Evolutionary conservation across 2,329 filamentous ascomycete genomes (phyloP), one percentile per base, ranked within the genome.

Genomic region (Cladobotryum mycophilum): DNA sequence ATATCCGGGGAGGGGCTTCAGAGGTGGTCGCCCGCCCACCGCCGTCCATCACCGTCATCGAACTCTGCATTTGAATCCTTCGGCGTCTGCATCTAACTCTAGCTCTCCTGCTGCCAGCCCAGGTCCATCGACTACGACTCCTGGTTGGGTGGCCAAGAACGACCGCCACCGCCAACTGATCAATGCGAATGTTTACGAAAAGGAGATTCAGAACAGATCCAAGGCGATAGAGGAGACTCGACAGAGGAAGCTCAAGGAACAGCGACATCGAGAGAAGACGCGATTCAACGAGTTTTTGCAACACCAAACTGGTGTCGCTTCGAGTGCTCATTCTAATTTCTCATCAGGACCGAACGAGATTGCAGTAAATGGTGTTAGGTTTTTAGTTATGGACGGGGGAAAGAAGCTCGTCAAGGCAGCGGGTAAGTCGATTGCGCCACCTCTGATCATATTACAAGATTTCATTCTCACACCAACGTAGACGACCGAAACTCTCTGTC

Each of bases 101-200:
- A 68, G 71, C 33, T 61, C 69, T 3, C 66, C 68, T 2, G 67
- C 63, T 15, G 38, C 38, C 17, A 20, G 17, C 12, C 36, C 25
- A 8, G 25, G 25, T 8, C 25, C 25, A 11, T 30, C 25, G 25
- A 51, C 36, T 48, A 59, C 55, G 25, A 58, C 56, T 8, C 53
- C 62, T 33, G 64, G 62, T 3, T 92, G 86, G 82, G 79, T 93
- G 40, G 80, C 83, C 5, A 87, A 84, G 64, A 85, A 76, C 45
- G 87, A 88, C 64, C 85, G 86, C 45, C 87, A 91, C 63, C 80
- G 88, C 63, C 88, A 95, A 66, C 73, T 95, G 38, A 93, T 95
- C 68, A 95, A 92, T 64, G 81, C 85, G 17, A 80, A 81, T 14
- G 80, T 92, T 1, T 93, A 86, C 64, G 84, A 90, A 56, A 85